These are phyloP conservation scores for Plenodomus biglobosus DNA, from an alignment of 2,329 filamentous ascomycete genomes.

Conservation along the genomic window DNA sequence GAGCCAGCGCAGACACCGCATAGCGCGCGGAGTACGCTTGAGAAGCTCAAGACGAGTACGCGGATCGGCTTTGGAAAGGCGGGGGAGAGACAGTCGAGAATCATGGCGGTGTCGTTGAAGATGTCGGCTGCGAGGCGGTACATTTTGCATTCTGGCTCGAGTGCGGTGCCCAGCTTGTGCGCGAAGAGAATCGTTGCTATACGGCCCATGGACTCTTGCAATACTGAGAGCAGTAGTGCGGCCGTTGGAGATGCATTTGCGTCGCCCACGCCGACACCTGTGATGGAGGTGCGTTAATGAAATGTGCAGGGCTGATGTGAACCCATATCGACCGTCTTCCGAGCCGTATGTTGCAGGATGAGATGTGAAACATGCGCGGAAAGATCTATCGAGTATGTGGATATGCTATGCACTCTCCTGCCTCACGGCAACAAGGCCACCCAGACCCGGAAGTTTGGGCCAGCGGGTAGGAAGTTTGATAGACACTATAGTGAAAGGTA, in stretches of 20 bases:
- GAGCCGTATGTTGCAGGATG: too few species aligned
- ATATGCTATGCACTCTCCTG: too few species aligned
- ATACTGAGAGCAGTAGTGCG: slow-evolving; percentile 77
- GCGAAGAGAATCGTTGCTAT: slow-evolving; percentile 86
- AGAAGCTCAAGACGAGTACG: slow-evolving; percentile 60
- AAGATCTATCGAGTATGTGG: too few species aligned
- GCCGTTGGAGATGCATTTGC: slow-evolving; percentile 75
- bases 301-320: too few species aligned
- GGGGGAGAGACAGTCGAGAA: slow-evolving; percentile 82
- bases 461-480: too few species aligned
- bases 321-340: too few species aligned
- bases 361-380: too few species aligned
- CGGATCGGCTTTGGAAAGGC: slow-evolving; percentile 63
- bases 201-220: slow-evolving; percentile 79
- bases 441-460: too few species aligned
- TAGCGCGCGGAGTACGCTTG: slow-evolving; percentile 65
- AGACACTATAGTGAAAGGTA: too few species aligned
- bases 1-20: slow-evolving; percentile 91
- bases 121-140: slow-evolving; percentile 85
- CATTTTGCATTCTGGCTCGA: slow-evolving; percentile 88
- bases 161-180: slow-evolving; percentile 74
- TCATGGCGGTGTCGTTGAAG: slow-evolving; percentile 83
- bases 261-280: slow-evolving; percentile 80
- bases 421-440: too few species aligned
- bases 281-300: not conserved